Conservation (phyloP, 805 yeast species). For the Citeromyces matritensis region DNA sequence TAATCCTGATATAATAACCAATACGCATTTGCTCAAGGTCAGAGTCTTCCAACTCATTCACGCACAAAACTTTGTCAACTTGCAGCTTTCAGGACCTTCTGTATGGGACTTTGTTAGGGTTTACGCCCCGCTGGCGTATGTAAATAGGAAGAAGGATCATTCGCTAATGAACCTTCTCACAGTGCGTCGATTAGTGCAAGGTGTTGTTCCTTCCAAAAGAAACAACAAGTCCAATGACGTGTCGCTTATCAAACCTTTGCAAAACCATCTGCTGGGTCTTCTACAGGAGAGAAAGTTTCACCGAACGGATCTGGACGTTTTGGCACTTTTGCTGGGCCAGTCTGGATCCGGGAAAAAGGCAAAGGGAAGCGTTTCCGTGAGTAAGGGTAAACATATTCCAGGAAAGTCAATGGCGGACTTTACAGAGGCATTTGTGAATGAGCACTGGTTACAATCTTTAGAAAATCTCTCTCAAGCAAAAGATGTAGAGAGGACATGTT, state of each 20-base stretch:
- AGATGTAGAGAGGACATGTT: slow-evolving; percentile 27
- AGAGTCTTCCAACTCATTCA: slow-evolving; percentile 35
- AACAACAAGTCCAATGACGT: slow-evolving; percentile 35
- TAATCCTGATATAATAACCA: slow-evolving; percentile 49
- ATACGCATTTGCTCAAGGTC: slow-evolving; percentile 30
- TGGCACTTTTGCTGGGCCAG: slow-evolving; percentile 22
- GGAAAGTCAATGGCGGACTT: slow-evolving; percentile 13
- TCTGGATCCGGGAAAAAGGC: neutral
- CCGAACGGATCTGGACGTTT: slow-evolving; percentile 25
- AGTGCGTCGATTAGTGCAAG: slow-evolving; percentile 41
- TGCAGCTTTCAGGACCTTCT: slow-evolving; percentile 42
- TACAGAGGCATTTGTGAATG: slow-evolving; percentile 36
- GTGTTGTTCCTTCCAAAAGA: slow-evolving; percentile 29
- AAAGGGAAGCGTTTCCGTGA: too few species aligned
- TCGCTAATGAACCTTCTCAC: slow-evolving; percentile 13
- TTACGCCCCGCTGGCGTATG: slow-evolving; percentile 23
- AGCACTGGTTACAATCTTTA: slow-evolving; percentile 41
- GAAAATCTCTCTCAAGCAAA: slow-evolving; percentile 46
- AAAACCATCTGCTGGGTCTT: slow-evolving; percentile 31
- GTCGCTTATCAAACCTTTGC: slow-evolving; percentile 27
- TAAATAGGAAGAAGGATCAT: slow-evolving; percentile 12
- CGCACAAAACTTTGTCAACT: slow-evolving; percentile 34
- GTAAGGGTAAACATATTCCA: too few species aligned
- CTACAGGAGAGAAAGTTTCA: slow-evolving; percentile 32
- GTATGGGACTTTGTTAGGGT: slow-evolving; percentile 51